A percentile compares a stretch with the other conserved stretches of the same genome.
phyloP scores from a whole-genome alignment of 192 early-diverging fungal genomes.

The Endogone sp. region DNA sequence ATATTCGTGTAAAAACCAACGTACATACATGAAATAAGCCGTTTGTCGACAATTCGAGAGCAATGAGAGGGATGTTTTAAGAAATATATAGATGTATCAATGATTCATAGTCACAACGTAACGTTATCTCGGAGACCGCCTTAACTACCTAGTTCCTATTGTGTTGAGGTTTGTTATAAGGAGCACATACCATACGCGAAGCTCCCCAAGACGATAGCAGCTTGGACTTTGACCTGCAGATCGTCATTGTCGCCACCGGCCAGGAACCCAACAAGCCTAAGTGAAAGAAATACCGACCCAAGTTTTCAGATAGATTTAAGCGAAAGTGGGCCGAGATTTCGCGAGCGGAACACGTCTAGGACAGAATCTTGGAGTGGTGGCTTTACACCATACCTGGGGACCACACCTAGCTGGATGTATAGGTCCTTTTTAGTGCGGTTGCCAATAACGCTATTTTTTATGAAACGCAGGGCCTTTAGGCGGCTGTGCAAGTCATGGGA shows the following conservation, averaged over 20 bases:
- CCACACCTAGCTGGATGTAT: constrained; percentile 58
- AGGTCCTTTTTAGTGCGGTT: constrained; percentile 77
- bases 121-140: no score
- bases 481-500: constrained; percentile 37
- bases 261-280: constrained; percentile 59
- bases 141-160: no score
- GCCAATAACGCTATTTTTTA: constrained; percentile 83
- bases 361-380: not conserved
- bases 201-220: constrained; percentile 63
- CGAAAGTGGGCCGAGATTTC: no score
- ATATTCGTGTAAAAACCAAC: not conserved
- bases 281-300: not conserved
- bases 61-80: no score
- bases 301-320: no score
- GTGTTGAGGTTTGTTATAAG: no score
- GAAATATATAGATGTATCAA: no score
- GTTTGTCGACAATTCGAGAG: no score
- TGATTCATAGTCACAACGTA: no score
- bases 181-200: constrained; percentile 64
- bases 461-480: constrained; percentile 58
- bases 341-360: not conserved
- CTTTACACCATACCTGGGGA: constrained; percentile 42
- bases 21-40: no score
- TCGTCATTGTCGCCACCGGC: constrained; percentile 22
- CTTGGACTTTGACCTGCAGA: constrained; percentile 52